Evolutionary conservation across 139 green algal genomes (phyloP), one percentile per base, ranked within the genome.

Genomic region (Trebouxia sp.): DNA sequence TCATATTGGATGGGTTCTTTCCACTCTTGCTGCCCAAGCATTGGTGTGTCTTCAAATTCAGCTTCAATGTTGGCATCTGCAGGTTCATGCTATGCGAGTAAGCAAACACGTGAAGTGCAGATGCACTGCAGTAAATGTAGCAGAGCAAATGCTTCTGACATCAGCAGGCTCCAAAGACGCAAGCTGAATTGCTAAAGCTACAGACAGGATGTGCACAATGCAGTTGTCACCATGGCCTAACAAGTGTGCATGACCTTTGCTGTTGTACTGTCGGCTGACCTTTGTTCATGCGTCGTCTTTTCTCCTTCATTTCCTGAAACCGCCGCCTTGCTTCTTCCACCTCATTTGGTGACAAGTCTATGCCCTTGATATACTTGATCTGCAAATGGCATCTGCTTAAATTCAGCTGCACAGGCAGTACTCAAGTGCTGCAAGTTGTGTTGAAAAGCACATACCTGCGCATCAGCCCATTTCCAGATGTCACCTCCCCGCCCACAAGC

Each of bases 401-500:
- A 35, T 5, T 67, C 26, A 11, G 32, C 11, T 35, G 42, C 45
- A 15, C 0, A 6, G 3, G 12, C 22, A 8, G 14, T 12, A 45
- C 7, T 1, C 15, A 39, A 38, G 17, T 12, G 10, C 12, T 43
- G 28, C 30, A 32, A 15, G 3, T 45, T 47, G 2, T n/a, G 0
- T 3, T 37, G 20, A 5, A 9, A 14, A 22, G 11, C 11, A 14
- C 82, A 56, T 79, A 91, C 88, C 78, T 83, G 48, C 14, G 90
- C 85, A 48, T 94, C 84, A 12, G 88, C 84, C 95, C 95, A 98
- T 83, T 98, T 98, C 35, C 87, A 85, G 11, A 98, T 88, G 86
- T 98, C 95, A 1, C 95, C 95, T 1, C 95, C 95, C 0, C 95
- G 84, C 0, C 95, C 95, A 80, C 95, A 98, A n/a, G 89, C 92